These are phyloP conservation scores for Pseudogymnoascus sp. DNA, from an alignment of 2,329 filamentous ascomycete genomes.

Conservation along the genomic window DNA sequence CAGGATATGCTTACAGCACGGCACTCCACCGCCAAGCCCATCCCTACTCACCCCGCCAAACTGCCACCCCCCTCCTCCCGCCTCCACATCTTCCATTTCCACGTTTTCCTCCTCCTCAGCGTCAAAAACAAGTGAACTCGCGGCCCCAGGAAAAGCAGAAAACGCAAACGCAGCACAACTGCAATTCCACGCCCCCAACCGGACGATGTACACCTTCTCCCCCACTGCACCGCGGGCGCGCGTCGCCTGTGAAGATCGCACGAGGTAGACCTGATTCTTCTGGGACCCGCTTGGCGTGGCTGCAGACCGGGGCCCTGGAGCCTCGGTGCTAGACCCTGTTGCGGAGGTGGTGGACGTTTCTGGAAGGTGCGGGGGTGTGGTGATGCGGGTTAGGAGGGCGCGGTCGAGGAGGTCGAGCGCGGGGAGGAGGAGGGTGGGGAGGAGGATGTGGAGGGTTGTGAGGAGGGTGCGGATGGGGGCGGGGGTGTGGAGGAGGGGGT, in stretches of 20 bases:
- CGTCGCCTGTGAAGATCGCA: constrained; percentile 46
- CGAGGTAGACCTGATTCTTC: constrained; percentile 46
- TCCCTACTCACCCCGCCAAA: constrained; percentile 44
- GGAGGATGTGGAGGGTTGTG: constrained; percentile 46
- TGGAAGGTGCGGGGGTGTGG: constrained; percentile 17
- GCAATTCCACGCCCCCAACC: constrained; percentile 74
- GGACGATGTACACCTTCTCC: constrained; percentile 56
- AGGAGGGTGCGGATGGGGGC: constrained; percentile 25
- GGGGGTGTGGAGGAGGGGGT: constrained; percentile 17
- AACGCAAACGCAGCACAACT: constrained; percentile 80
- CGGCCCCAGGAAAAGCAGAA: constrained; percentile 49
- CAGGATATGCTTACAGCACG: constrained; percentile 81
- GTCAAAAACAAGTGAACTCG: constrained; percentile 1
- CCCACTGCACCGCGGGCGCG: constrained; percentile 25
- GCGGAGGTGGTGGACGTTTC: constrained; percentile 11
- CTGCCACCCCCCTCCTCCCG: constrained; percentile 19
- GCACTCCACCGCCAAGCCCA: constrained; percentile 30
- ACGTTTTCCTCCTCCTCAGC: constrained; percentile 12
- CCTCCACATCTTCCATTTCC: constrained; percentile 14
- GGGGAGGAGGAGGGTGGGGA: constrained; percentile 69
- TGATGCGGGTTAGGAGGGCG: constrained; percentile 54
- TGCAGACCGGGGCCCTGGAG: not conserved
- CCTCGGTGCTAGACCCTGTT: not conserved
- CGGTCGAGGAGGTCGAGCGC: constrained; percentile 84
- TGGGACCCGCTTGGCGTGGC: constrained; percentile 4